Evolutionary conservation across 2,329 filamentous ascomycete species (phyloP).

Genomic region (Neonectria faginata): DNA sequence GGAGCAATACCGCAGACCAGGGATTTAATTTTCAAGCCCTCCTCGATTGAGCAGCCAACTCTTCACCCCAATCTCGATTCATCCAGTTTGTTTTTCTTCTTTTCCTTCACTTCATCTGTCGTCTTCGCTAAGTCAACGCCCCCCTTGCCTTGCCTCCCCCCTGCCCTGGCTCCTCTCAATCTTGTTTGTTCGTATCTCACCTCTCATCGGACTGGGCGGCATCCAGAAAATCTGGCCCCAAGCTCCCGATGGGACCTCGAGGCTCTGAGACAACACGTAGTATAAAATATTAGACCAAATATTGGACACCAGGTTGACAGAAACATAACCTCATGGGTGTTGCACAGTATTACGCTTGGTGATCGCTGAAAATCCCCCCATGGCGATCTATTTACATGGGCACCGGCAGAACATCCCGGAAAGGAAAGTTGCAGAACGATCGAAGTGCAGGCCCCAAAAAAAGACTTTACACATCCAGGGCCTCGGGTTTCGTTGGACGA

Average conservation of each 20-base stretch:
- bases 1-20: conserved; percentile 15
- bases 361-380: conserved; percentile 3
- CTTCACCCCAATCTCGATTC: conserved; percentile 1
- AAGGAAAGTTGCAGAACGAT: conserved; percentile 8
- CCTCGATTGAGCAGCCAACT: not conserved
- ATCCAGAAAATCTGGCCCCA: conserved; percentile 28
- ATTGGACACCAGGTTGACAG: conserved; percentile 5
- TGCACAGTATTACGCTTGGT: conserved; percentile 3
- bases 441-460: conserved; percentile 11
- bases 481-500: conserved; percentile 12
- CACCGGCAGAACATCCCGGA: not conserved
- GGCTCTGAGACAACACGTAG: conserved; percentile 22
- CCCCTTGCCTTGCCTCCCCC: not conserved
- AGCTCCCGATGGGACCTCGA: conserved; percentile 37
- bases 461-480: conserved; percentile 9
- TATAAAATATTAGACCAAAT: not conserved
- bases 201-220: conserved; percentile 27
- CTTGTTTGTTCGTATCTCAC: conserved; percentile 31
- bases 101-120: not conserved
- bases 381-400: conserved; percentile 5
- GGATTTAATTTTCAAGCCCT: conserved; percentile 10
- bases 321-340: conserved; percentile 2
- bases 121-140: conserved; percentile 7
- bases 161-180: conserved; percentile 7
- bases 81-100: not conserved